Conservation (phyloP, 257 asterid genomes). For the Primulina eburnea region DNA sequence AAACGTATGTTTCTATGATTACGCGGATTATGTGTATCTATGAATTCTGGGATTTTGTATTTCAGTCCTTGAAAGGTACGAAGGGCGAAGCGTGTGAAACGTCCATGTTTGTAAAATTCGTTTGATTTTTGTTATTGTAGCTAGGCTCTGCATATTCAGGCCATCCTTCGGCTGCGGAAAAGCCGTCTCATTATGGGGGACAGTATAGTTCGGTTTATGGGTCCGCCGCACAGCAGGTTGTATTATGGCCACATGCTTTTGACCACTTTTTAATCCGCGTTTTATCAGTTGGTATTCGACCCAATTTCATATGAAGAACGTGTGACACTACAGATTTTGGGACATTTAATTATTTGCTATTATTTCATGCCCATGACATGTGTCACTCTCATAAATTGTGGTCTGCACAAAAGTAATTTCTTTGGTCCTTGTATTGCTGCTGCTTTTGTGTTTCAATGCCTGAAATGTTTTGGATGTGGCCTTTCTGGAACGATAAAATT, state of each 20-base stretch:
- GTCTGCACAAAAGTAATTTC: too few relatives aligned
- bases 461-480: too few relatives aligned
- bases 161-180: conserved; percentile 47
- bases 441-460: too few relatives aligned
- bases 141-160: conserved; percentile 50
- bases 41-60: neutral
- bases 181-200: conserved; percentile 58
- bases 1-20: conserved; percentile 29
- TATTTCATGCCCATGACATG: too few relatives aligned
- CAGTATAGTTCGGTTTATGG: conserved; percentile 70
- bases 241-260: conserved; percentile 1
- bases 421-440: too few relatives aligned
- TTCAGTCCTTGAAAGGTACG: neutral
- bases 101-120: neutral
- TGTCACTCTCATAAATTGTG: too few relatives aligned
- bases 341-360: neutral
- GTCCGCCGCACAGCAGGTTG: conserved; percentile 79
- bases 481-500: too few relatives aligned
- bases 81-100: neutral
- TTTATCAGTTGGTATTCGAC: neutral
- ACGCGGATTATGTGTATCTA: neutral
- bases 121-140: conserved; percentile 29
- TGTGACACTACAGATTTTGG: too few relatives aligned
- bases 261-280: neutral
- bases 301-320: neutral